A percentile compares a stretch with the other conserved stretches of the same genome.
Conservation (phyloP, 2,329 filamentous ascomycete genomes). For the Biscogniauxia marginata region DNA sequence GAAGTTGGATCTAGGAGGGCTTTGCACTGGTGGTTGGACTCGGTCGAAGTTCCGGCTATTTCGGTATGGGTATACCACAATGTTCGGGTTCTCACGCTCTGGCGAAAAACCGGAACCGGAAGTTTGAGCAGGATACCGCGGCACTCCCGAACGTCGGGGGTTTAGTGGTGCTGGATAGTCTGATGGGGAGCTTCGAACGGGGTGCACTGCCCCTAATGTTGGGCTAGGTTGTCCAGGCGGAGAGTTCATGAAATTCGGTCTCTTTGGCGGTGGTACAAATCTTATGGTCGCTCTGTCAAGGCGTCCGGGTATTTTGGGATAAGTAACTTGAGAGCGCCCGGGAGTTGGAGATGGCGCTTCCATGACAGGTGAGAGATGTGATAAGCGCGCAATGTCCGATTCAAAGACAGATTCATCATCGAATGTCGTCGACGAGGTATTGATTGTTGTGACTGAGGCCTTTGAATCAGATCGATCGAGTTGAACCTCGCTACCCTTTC, state of each 20-base stretch:
- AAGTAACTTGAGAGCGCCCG: constrained; percentile 34
- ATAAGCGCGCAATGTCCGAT: constrained; percentile 26
- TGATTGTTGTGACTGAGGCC: constrained; percentile 41
- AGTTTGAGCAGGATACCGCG: constrained; percentile 15
- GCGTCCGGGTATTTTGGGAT: constrained; percentile 30
- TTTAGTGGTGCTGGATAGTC: constrained; percentile 29
- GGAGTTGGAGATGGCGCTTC: constrained; percentile 42
- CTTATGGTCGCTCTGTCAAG: constrained; percentile 29
- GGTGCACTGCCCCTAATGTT: constrained; percentile 38
- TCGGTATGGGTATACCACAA: constrained; percentile 19
- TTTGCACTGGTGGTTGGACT: background rate
- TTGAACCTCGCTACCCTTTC: constrained; percentile 16
- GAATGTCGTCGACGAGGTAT: constrained; percentile 25
- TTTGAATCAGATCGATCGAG: constrained; percentile 28
- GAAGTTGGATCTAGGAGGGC: background rate
- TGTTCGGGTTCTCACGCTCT: constrained; percentile 11
- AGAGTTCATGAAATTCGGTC: constrained; percentile 32
- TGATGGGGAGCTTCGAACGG: constrained; percentile 18
- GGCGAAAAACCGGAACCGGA: constrained; percentile 29
- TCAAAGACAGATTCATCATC: constrained; percentile 36
- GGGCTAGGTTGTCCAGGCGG: constrained; percentile 43
- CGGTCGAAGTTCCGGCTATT: constrained; percentile 1
- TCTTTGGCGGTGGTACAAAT: constrained; percentile 34
- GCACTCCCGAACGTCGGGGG: constrained; percentile 14
- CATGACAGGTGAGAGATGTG: constrained; percentile 47